Evolutionary conservation across 164 flowering plant genomes (phyloP), one percentile per base, ranked within the genome.

Genomic region (Piper longum): DNA sequence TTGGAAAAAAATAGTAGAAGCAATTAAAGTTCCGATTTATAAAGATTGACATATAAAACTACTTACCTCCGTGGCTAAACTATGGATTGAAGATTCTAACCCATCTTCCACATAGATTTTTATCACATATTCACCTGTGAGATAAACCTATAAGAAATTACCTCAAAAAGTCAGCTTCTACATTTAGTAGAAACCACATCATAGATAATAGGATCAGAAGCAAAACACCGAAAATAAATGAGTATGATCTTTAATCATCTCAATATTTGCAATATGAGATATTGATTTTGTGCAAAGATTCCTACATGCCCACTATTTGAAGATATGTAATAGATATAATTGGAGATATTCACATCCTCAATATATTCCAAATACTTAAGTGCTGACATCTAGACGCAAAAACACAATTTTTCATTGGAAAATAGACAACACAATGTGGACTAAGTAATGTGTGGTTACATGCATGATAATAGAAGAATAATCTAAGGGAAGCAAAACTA

Each of bases 101-200:
- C 98, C 98, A 56, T 73, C 96, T 79, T 92, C 98, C 62, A 84
- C 91, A 74, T 71, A 90, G 55, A 93, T 77, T 77, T 93, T 93
- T 55, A 88, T 73, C 7, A 80, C 98, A 71, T 59, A 43, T 60
- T 86, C 84, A 48, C 68, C 83, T 66, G 79, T 61, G 60, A 89
- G 84, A 79, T 76, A 89, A 62, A 93, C 98, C 98, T 93, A 76
- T 64, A 19, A 48, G 68, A 65, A 60, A 7, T 44, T 43, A 54
- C 57, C 55, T 16, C 41, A 56, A 5, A 71, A 48, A 8, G 12
- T 48, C 14, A 48, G 52, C 14, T 9, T 13, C 7, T 12, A 48
- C 52, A 48, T 48, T 48, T 9, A 5, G 3, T 48, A 9, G 14
- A 9, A 2, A 9, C 52, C 11, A 48, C 14, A 9, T 48, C 52